These are phyloP conservation scores for Cyberlindnera petersonii DNA, from an alignment of 805 yeast species.

Conservation along the genomic window DNA sequence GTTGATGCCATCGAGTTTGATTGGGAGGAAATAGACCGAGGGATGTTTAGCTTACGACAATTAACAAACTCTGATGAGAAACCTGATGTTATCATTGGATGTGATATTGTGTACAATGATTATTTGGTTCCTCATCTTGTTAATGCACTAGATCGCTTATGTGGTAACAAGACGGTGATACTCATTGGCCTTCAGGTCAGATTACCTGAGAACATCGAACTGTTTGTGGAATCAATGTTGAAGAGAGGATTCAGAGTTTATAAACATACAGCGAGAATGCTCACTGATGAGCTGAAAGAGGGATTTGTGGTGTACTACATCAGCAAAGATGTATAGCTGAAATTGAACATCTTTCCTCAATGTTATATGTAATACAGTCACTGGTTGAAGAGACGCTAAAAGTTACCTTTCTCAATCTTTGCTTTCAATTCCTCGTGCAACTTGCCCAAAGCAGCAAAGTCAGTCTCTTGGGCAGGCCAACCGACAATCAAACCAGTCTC, in stretches of 20 bases:
- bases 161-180: conserved; percentile 34
- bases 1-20: conserved; percentile 52
- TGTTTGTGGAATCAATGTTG: conserved; percentile 37
- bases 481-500: conserved; percentile 80
- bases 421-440: conserved; percentile 57
- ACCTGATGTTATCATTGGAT: conserved; percentile 52
- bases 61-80: conserved; percentile 5
- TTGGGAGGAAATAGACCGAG: conserved; percentile 51
- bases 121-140: conserved; percentile 50
- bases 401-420: conserved; percentile 32
- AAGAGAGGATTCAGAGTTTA: conserved; percentile 33
- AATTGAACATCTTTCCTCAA: too few relatives aligned
- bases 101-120: conserved; percentile 66
- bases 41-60: conserved; percentile 25
- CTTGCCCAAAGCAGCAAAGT: conserved; percentile 65
- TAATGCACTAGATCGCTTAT: conserved; percentile 35
- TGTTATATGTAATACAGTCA: too few relatives aligned
- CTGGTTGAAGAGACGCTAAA: background rate
- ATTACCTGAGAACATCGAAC: conserved; percentile 45
- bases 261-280: conserved; percentile 30
- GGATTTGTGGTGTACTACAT: conserved; percentile 47
- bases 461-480: conserved; percentile 89
- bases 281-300: conserved; percentile 31
- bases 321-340: background rate
- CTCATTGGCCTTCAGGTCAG: conserved; percentile 52